phyloP scores from a whole-genome alignment of 139 green algal species.

The Chlorella sp. region DNA sequence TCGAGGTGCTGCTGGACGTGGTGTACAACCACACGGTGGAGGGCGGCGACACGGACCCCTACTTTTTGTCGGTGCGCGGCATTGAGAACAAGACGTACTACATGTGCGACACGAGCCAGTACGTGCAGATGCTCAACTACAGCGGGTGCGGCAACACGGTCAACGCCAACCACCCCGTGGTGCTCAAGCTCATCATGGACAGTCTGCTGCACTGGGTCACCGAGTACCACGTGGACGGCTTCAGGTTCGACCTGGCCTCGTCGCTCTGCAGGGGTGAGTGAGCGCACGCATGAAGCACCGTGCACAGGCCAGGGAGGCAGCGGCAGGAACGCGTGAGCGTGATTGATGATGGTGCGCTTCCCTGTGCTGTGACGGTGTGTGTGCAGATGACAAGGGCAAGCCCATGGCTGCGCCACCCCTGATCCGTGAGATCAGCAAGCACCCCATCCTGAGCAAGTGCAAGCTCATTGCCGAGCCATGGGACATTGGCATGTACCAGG shows the following conservation, averaged over 20 bases:
- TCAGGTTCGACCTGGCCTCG: conserved; percentile 93
- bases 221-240: conserved; percentile 92
- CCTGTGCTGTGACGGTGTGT: not conserved
- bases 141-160: conserved; percentile 88
- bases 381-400: conserved; percentile 3
- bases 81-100: conserved; percentile 82
- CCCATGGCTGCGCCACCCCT: conserved; percentile 77
- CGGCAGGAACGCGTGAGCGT: not conserved
- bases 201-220: conserved; percentile 65
- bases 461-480: conserved; percentile 91
- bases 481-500: conserved; percentile 87
- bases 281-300: not conserved
- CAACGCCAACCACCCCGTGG: conserved; percentile 78
- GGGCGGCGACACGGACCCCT: conserved; percentile 73
- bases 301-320: not conserved
- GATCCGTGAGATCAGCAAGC: conserved; percentile 72
- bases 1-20: conserved; percentile 91
- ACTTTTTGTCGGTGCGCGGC: conserved; percentile 61
- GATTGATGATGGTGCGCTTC: not conserved
- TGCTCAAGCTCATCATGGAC: conserved; percentile 73
- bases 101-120: conserved; percentile 56
- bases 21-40: conserved; percentile 96
- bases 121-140: conserved; percentile 80
- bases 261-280: conserved; percentile 74
- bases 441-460: conserved; percentile 73